Conservation (phyloP, 2,329 filamentous ascomycete genomes). For the Didymella exigua region DNA sequence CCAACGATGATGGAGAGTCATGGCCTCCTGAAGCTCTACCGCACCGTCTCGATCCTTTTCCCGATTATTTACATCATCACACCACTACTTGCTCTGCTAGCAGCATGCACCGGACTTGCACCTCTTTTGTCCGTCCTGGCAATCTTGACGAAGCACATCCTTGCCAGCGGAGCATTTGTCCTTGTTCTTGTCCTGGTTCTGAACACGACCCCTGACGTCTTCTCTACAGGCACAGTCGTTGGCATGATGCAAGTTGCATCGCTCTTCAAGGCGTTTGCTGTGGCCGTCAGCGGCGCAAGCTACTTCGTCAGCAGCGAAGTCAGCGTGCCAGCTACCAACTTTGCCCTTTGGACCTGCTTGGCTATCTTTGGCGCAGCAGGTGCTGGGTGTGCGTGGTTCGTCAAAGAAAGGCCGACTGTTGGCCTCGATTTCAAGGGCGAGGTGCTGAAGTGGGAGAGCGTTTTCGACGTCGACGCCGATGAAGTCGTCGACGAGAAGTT, state of each 20-base stretch:
- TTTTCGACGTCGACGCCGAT: conserved; percentile 51
- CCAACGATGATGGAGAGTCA: conserved; percentile 47
- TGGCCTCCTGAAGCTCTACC: conserved; percentile 53
- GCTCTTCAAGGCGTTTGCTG: conserved; percentile 55
- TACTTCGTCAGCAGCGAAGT: conserved; percentile 54
- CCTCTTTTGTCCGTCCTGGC: conserved; percentile 48
- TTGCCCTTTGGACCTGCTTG: conserved; percentile 53
- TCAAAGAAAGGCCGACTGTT: conserved; percentile 53
- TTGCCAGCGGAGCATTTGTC: conserved; percentile 51
- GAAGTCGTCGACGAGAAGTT: conserved; percentile 23
- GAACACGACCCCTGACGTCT: conserved; percentile 55
- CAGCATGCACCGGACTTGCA: conserved; percentile 42
- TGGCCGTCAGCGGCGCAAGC: conserved; percentile 53
- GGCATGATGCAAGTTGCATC: conserved; percentile 56
- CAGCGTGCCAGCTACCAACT: conserved; percentile 52
- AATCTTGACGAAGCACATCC: conserved; percentile 52
- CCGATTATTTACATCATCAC: conserved; percentile 50
- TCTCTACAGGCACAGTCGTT: conserved; percentile 54
- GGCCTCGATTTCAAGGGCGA: conserved; percentile 52
- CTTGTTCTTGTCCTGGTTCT: conserved; percentile 55
- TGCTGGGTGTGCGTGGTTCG: conserved; percentile 52
- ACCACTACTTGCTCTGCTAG: conserved; percentile 47
- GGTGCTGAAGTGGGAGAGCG: conserved; percentile 54
- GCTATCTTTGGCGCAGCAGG: conserved; percentile 50
- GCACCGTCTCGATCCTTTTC: conserved; percentile 48